These are phyloP conservation scores for Neonectria magnoliae DNA, from an alignment of 2,329 filamentous ascomycete genomes.

Conservation along the genomic window DNA sequence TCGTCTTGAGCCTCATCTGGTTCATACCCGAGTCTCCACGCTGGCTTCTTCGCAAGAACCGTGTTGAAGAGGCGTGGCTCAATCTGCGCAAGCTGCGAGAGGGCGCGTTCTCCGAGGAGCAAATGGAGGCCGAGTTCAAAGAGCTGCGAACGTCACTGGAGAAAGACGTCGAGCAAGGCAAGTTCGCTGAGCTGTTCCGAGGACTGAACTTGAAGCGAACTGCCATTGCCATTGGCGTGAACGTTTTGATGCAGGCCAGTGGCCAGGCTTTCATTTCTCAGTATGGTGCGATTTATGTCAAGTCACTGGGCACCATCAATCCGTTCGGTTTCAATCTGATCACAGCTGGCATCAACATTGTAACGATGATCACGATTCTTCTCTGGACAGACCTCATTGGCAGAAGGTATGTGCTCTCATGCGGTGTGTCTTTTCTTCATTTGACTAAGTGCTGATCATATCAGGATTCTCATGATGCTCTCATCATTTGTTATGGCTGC, in stretches of 20 bases:
- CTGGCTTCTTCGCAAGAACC: conserved; percentile 36
- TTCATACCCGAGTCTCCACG: conserved; percentile 42
- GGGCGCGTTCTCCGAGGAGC: conserved; percentile 27
- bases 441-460: not conserved
- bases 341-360: conserved; percentile 4
- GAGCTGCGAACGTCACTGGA: conserved; percentile 26
- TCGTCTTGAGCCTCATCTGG: conserved; percentile 26
- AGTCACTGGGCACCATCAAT: conserved; percentile 41
- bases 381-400: conserved; percentile 4
- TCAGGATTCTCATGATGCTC: conserved; percentile 3
- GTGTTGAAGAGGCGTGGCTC: conserved; percentile 27
- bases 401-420: conserved; percentile 20
- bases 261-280: conserved; percentile 41
- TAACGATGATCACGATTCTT: conserved; percentile 3
- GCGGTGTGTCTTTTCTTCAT: not conserved
- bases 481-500: not conserved
- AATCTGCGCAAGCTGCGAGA: conserved; percentile 21
- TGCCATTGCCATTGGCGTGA: conserved; percentile 35
- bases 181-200: conserved; percentile 11
- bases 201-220: conserved; percentile 36
- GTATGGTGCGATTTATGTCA: conserved; percentile 44
- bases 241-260: conserved; percentile 44
- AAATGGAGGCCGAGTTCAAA: conserved; percentile 30
- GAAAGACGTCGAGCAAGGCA: conserved; percentile 32
- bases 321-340: conserved; percentile 37